Conservation (phyloP, 306 rosid species). For the Hylodesmum podocarpum region DNA sequence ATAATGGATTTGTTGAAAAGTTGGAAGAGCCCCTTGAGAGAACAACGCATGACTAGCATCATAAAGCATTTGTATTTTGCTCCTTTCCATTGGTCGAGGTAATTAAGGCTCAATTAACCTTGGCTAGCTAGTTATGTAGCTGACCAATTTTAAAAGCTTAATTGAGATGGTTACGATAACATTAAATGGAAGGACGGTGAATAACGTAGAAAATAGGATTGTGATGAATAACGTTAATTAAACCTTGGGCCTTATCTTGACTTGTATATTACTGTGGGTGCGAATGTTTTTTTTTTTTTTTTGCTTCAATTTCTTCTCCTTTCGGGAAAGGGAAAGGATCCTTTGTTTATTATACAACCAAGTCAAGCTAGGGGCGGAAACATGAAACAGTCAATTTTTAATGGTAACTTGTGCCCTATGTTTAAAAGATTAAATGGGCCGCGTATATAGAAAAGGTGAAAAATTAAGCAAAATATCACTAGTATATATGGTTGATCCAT, state of each 20-base stretch:
- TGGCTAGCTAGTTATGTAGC: background rate
- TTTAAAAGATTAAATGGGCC: constrained; percentile 36
- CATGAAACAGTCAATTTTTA: constrained; percentile 17
- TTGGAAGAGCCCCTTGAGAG: constrained; percentile 41
- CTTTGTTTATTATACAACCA: background rate
- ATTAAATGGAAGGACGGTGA: constrained; percentile 6
- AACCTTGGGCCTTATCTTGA: constrained; percentile 40
- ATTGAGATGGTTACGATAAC: background rate
- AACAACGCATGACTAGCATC: constrained; percentile 46
- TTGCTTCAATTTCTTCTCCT: constrained; percentile 10
- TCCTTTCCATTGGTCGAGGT: constrained; percentile 30
- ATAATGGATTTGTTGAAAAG: constrained; percentile 50
- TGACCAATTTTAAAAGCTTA: background rate
- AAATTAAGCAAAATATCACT: background rate
- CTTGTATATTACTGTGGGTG: constrained; percentile 38
- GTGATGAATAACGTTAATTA: constrained; percentile 3
- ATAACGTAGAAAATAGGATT: constrained; percentile 1
- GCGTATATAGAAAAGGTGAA: background rate
- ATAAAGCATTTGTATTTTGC: constrained; percentile 55
- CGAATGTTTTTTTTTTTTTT: no score
- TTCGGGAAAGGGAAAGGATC: background rate
- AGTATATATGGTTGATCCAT: background rate
- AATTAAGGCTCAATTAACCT: background rate
- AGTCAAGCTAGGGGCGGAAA: constrained; percentile 23
- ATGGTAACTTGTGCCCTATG: constrained; percentile 25